A percentile compares a stretch with the other conserved stretches of the same genome.
These are phyloP conservation scores for Saccharomyces hybrid DNA, from an alignment of 1,139 yeast species.

Conservation along the genomic window DNA sequence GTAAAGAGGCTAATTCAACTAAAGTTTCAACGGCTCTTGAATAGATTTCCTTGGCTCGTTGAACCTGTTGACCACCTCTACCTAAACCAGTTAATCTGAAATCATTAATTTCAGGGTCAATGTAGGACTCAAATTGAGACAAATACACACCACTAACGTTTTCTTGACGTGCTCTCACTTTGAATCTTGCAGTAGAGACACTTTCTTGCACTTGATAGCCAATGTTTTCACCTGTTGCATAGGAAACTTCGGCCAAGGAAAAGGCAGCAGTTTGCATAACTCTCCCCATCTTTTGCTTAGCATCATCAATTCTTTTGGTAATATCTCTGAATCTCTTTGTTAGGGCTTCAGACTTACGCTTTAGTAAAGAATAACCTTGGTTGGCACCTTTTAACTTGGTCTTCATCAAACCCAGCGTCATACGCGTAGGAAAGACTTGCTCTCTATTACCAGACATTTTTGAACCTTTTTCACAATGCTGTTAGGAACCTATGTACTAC, in stretches of 20 bases:
- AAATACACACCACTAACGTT: constrained; percentile 92
- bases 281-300: constrained; percentile 94
- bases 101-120: constrained; percentile 80
- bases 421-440: constrained; percentile 91
- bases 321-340: constrained; percentile 95
- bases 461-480: constrained; percentile 15
- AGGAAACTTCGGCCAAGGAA: constrained; percentile 92
- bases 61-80: constrained; percentile 97
- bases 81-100: constrained; percentile 95
- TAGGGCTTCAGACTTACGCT: constrained; percentile 93
- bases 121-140: constrained; percentile 83
- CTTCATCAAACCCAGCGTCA: constrained; percentile 94
- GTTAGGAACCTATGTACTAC: not conserved
- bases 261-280: constrained; percentile 98
- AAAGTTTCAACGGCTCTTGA: constrained; percentile 93
- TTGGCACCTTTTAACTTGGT: constrained; percentile 94
- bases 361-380: constrained; percentile 87
- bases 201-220: constrained; percentile 93
- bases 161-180: constrained; percentile 86
- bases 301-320: constrained; percentile 85
- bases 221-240: constrained; percentile 94
- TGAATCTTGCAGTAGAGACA: constrained; percentile 83
- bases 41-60: constrained; percentile 85
- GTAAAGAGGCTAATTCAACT: constrained; percentile 89
- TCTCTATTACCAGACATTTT: constrained; percentile 46